Percentiles rank a stretch among this genome's conserved stretches.
Conservation (phyloP, 2,329 filamentous ascomycete genomes). For the Botrytis pseudocinerea region DNA sequence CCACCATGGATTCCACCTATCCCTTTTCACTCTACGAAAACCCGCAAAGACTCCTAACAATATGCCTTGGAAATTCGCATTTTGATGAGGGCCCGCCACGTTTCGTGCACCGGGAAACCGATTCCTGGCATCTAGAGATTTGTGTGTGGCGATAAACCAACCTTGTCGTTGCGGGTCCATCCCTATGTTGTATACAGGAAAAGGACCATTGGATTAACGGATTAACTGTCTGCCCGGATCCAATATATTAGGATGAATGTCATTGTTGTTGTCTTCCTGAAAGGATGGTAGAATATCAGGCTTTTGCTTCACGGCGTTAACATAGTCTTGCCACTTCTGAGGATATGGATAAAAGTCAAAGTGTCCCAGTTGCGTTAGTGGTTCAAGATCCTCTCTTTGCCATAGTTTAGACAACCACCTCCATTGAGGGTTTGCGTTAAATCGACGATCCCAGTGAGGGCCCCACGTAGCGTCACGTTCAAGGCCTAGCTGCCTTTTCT, state of each 20-base stretch:
- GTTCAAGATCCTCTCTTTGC: background rate
- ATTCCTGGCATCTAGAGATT: background rate
- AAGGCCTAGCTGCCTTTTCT: background rate
- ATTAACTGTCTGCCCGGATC: background rate
- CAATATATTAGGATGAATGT: background rate
- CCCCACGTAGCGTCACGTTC: rapidly evolving
- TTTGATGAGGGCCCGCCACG: background rate
- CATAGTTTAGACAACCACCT: background rate
- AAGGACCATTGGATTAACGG: background rate
- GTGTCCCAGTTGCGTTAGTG: background rate
- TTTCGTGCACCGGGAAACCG: background rate
- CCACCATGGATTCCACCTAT: background rate
- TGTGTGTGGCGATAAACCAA: background rate
- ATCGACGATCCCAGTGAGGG: background rate
- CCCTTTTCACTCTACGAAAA: background rate
- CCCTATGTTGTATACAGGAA: background rate
- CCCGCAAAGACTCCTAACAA: background rate
- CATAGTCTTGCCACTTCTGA: background rate
- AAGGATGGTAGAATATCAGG: background rate
- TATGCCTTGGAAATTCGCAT: no score
- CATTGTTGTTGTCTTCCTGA: background rate
- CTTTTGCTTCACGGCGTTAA: background rate
- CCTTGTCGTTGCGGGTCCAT: background rate
- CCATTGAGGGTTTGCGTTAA: background rate
- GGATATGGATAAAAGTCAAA: background rate